Base-by-base conservation (phyloP, 352 stramenopile species). In the Phytophthora rubi region DNA sequence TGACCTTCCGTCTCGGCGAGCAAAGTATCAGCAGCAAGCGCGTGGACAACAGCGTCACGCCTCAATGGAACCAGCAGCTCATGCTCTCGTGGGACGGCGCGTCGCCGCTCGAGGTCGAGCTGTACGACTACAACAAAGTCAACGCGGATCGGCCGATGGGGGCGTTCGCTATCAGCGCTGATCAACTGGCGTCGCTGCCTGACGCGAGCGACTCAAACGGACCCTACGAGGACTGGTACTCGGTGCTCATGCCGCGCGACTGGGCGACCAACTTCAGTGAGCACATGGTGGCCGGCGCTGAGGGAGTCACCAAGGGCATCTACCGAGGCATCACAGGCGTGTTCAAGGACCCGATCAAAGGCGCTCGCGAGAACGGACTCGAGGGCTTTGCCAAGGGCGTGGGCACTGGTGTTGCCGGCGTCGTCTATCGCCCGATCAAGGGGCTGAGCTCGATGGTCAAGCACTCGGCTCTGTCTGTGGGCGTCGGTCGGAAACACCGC, bases 241-340 rank as follows among this genome's bases (percentile, higher is more conserved):
- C 76, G 10, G 71, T 88, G 12, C 45, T 80, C 57, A 93, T 91
- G 86, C 77, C 85, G 4, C 74, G 72, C 13, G 86, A 89, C 61
- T 94, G 86, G 86, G 83, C 86, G 1, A 73, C 65, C 6, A 93
- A 92, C 72, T 93, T 92, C 70, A 84, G 87, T 35, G 87, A 93
- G 59, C 87, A 94, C 82, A 86, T 94, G 79, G 79, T 93, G 15
- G 87, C 85, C 3, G 87, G 82, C 0, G 87, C 82, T 53, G 85
- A 92, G 72, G 85, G 85, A 4, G 53, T 92, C 18, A 79, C 79
- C 32, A 90, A 90, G 48, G 86, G 86, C 13, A 66, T 94, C 48
- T 92, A 89, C 52, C 77, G 78, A 4, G 87, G 87, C 35, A 90
- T 93, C 65, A 93, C 82, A 0, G 85, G 85, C 23, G 77, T 94